Base-by-base conservation (phyloP, 1,139 yeast genomes). In the Protomyces inouyei region DNA sequence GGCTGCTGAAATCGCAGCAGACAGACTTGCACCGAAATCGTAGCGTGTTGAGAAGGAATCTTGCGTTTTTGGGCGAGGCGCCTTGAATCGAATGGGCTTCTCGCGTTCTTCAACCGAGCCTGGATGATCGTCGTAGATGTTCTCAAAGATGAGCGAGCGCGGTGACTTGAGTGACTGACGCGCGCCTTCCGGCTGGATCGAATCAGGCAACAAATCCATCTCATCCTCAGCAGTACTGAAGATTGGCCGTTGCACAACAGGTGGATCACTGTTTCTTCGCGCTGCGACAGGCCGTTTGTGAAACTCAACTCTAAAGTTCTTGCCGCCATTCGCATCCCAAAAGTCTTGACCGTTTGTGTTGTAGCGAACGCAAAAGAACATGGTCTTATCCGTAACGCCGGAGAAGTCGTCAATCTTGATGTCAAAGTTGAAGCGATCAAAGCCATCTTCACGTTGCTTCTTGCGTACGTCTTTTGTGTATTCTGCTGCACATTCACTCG, bases 301-400 rank as follows among this genome's bases (percentile, higher is more conserved):
- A 65, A 87, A 77, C 61, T 76, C 76, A 35, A 88, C 78, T 59
- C 78, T 79, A 74, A 87, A 89, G 74, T 89, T 89, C 61, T 76
- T 74, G 57, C 72, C 73, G 48, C 75, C 69, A 74, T 90, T 89
- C 76, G 88, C 89, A 74, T 89, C 96, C 96, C 96, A 90, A 72
- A 72, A 83, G 70, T 86, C 92, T 37, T 74, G 73, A 32, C 79
- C 79, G 37, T 77, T 76, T 35, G 83, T 74, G 55, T 72, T 73
- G 72, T 84, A 89, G 65, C 83, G 80, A 51, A 88, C 80, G 71
- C 95, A 88, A 70, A 88, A 77, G 67, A 67, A 77, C 73, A 74
- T 72, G 56, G 71, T 73, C 69, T 74, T 75, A 65, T 74, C 72
- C 66, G 74, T 75, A 68, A 71, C 71, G 66, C 70, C 74, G 52